A percentile compares a stretch with the other conserved stretches of the same genome.
phyloP scores from a whole-genome alignment of 2,329 filamentous ascomycete species.

The Trichoderma breve region DNA sequence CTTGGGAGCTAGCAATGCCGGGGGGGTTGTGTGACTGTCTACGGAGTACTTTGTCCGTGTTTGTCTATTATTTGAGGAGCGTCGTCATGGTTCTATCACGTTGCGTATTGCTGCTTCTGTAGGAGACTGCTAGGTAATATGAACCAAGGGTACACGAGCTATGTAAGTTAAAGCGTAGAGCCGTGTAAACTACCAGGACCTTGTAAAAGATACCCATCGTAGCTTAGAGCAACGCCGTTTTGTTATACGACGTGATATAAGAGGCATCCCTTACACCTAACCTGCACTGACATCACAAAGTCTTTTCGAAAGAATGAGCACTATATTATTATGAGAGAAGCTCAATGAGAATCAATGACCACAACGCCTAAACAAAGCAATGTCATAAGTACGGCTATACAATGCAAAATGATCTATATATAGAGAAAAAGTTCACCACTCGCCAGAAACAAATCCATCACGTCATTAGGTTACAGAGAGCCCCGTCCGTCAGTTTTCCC shows the following conservation, averaged over 20 bases:
- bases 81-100: neutral
- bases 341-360: constrained; percentile 7
- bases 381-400: constrained; percentile 20
- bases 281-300: neutral
- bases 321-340: neutral
- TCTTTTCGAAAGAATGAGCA: neutral
- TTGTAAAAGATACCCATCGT: neutral
- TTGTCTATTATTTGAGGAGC: neutral
- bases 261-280: neutral
- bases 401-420: constrained; percentile 21
- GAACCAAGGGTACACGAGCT: neutral
- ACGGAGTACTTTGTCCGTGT: neutral
- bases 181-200: neutral
- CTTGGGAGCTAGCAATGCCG: neutral
- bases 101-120: neutral
- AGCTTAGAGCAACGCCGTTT: neutral
- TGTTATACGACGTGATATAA: neutral
- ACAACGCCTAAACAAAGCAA: constrained; percentile 10
- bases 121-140: neutral
- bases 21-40: neutral
- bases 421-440: neutral
- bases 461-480: neutral
- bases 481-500: neutral
- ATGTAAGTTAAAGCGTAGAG: neutral
- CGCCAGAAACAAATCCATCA: constrained; percentile 2